These are phyloP conservation scores for Ocimum tenuiflorum DNA, from an alignment of 257 asterid species.

Conservation along the genomic window DNA sequence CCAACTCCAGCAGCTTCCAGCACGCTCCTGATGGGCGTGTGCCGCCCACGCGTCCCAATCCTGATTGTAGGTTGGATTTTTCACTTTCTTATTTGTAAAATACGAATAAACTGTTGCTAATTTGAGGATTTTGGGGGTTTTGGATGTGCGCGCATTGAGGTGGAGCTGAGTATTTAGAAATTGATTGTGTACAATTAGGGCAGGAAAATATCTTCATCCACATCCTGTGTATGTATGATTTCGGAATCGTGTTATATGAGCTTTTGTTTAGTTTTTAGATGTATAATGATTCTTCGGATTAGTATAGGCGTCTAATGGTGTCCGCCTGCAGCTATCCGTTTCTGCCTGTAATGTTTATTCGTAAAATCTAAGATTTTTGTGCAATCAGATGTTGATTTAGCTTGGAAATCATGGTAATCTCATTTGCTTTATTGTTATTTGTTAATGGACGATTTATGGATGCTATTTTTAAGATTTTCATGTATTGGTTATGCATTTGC, in stretches of 20 bases:
- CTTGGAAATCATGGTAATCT: not conserved
- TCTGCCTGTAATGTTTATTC: not conserved
- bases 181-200: not conserved
- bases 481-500: not conserved
- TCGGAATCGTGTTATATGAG: not conserved
- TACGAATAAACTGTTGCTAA: too few relatives aligned
- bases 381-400: not conserved
- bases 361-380: not conserved
- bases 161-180: too few relatives aligned
- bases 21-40: constrained; percentile 35
- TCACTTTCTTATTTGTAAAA: too few relatives aligned
- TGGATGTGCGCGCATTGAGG: too few relatives aligned
- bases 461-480: not conserved
- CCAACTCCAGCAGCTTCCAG: constrained; percentile 41
- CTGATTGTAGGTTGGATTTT: constrained; percentile 57
- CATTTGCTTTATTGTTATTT: not conserved
- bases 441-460: not conserved
- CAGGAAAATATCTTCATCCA: not conserved
- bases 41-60: constrained; percentile 33
- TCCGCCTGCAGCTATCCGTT: not conserved
- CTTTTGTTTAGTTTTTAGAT: not conserved
- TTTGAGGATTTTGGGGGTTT: too few relatives aligned
- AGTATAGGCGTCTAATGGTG: not conserved
- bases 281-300: not conserved
- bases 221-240: not conserved